Percentiles rank a stretch among this genome's conserved stretches.
Conservation (phyloP, 169 alveolate species). For the Plasmodium cynomolgi region DNA sequence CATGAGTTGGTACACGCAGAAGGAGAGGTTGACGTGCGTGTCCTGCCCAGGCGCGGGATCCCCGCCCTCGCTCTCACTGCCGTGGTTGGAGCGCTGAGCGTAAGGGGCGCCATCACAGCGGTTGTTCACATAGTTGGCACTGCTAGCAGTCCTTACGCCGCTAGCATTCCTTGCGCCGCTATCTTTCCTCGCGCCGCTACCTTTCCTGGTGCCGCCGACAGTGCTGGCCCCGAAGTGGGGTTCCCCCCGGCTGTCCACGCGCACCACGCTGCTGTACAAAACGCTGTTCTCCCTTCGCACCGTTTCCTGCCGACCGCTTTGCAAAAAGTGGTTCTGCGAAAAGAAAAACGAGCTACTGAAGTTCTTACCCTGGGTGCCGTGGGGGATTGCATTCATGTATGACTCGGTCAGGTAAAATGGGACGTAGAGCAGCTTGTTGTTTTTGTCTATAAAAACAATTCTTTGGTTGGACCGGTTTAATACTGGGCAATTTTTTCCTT, state of each 20-base stretch:
- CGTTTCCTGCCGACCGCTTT: conserved; percentile 30
- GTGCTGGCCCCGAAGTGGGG: neutral
- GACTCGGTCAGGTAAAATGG: conserved; percentile 47
- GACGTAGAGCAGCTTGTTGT: conserved; percentile 47
- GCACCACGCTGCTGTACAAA: conserved; percentile 18
- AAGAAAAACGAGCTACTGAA: conserved; percentile 29
- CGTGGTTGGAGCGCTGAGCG: neutral
- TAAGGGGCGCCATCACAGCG: neutral
- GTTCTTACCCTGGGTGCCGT: neutral
- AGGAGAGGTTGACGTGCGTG: neutral
- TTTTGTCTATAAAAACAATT: conserved; percentile 43
- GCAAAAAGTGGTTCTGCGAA: conserved; percentile 51
- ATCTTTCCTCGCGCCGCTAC: neutral
- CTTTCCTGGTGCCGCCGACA: neutral
- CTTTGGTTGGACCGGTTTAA: conserved; percentile 32
- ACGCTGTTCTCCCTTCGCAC: conserved; percentile 44
- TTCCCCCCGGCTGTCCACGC: neutral
- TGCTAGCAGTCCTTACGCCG: neutral
- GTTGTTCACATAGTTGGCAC: neutral
- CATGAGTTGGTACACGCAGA: conserved; percentile 55
- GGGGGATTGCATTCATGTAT: conserved; percentile 9
- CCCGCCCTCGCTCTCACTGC: neutral
- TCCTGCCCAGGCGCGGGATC: neutral
- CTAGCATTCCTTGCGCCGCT: neutral
- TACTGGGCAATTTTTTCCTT: neutral